These are phyloP conservation scores for Xylaria sp. DNA, from an alignment of 2,329 filamentous ascomycete genomes.

Conservation along the genomic window DNA sequence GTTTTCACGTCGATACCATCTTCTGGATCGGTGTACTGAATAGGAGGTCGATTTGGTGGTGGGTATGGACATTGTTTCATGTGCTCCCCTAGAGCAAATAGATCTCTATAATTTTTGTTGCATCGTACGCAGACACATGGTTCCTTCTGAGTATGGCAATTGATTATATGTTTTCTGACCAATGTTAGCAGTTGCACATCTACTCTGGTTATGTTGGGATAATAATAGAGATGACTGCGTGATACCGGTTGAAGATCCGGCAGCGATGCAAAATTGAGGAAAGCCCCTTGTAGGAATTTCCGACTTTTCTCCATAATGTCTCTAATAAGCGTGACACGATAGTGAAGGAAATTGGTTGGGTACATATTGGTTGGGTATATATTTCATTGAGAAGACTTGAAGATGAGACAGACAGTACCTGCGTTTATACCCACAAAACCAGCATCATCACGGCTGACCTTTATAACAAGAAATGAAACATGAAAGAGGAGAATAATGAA, in stretches of 20 bases:
- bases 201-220: background rate
- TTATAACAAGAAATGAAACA: background rate
- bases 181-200: conserved; percentile 11
- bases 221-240: background rate
- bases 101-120: background rate
- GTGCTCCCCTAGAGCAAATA: conserved; percentile 13
- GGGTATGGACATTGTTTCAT: conserved; percentile 20
- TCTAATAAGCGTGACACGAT: background rate
- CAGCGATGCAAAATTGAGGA: no score
- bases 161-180: conserved; percentile 32
- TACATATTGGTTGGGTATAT: no score
- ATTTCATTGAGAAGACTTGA: no score
- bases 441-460: no score
- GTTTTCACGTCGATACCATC: conserved; percentile 21
- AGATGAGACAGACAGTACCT: no score
- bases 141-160: conserved; percentile 16
- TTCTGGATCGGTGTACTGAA: conserved; percentile 23
- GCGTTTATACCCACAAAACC: no score
- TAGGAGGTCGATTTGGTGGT: conserved; percentile 3
- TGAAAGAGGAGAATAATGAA: background rate
- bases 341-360: background rate
- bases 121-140: conserved; percentile 20
- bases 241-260: no score
- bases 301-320: background rate
- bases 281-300: background rate